Base-by-base conservation (phyloP, 495 filamentous ascomycete species). In the Penicillium waksmanii region DNA sequence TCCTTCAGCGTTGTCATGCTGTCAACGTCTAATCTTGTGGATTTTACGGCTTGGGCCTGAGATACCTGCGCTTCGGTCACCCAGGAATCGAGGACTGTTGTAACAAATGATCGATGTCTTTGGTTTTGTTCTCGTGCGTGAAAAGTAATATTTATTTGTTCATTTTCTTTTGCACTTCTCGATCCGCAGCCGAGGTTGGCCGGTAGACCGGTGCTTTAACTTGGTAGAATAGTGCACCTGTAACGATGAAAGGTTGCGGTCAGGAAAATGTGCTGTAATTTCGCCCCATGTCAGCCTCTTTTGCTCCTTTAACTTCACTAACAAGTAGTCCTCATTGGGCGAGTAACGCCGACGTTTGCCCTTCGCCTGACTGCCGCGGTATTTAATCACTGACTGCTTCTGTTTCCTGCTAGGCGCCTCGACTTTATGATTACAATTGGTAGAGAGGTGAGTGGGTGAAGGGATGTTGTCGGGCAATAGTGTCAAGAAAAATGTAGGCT, bases 171-270 rank as follows among this genome's bases (percentile, higher is more conserved):
- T 21, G 3, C 3, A 21, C 3, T 21, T 21, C 21, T 21, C 21
- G 21, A 1, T 21, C 1, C 3, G 3, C 21, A 21, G 21, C 3
- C 1, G 3, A 21, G 3, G 21, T 21, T 21, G 21, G 13, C 36
- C 4, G 4, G 36, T 38, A 38, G 36, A 15, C 10, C 10, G 10
- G 3, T 1, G 1, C 15, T 38, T 46, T 53, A 62, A 62, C 52
- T 62, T 61, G 50, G 54, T 62, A 34, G 50, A 62, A 57, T 62
- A 62, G 33, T 62, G 54, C 5, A 62, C 60, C 52, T 62, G 19
- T 40, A 62, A 55, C 15, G 47, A 57, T 50, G 50, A 57, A 19
- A 33, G 53, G 11, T 53, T 57, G 52, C 59, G 59, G 18, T 31
- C 50, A 49, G 34, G 60, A 51, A 62, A 62, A 42, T 62, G 55